phyloP scores from a whole-genome alignment of 2,329 filamentous ascomycete species.

The Plectosphaerella plurivora region DNA sequence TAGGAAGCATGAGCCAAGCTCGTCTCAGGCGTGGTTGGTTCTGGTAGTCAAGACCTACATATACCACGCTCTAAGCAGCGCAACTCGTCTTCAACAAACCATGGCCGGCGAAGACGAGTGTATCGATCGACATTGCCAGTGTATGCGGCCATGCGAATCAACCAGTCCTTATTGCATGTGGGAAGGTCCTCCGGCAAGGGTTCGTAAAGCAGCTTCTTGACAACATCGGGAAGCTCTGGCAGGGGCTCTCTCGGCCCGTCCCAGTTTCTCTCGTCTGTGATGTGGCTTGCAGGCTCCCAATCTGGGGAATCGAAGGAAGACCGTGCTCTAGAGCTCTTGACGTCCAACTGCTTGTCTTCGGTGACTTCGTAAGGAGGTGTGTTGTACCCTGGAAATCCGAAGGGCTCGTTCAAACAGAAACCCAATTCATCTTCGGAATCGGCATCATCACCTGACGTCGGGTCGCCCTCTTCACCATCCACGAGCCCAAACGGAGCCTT shows the following conservation, averaged over 20 bases:
- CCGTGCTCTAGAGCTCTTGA: not conserved
- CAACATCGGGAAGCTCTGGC: not conserved
- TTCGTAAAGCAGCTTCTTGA: constrained; percentile 13
- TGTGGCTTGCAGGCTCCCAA: not conserved
- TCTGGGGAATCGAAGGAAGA: constrained; percentile 5
- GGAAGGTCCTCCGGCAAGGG: constrained; percentile 31
- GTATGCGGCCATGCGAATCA: constrained; percentile 31
- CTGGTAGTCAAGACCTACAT: constrained; percentile 5
- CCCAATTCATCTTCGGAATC: not conserved
- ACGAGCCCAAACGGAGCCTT: not conserved
- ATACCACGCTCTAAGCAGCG: constrained; percentile 25
- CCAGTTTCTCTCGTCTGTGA: constrained; percentile 4
- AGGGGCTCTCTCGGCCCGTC: not conserved
- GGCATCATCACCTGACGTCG: not conserved
- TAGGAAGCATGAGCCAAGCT: not conserved
- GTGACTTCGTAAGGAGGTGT: constrained; percentile 19
- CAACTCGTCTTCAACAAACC: constrained; percentile 17
- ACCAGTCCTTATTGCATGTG: constrained; percentile 27
- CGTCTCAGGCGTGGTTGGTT: not conserved
- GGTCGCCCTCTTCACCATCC: not conserved
- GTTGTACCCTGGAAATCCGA: not conserved
- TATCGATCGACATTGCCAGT: constrained; percentile 34
- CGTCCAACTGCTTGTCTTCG: constrained; percentile 16
- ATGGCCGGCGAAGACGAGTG: constrained; percentile 23
- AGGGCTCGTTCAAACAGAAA: not conserved